Base-by-base conservation (phyloP, 148 eudicot genomes). In the Beta vulgaris region DNA sequence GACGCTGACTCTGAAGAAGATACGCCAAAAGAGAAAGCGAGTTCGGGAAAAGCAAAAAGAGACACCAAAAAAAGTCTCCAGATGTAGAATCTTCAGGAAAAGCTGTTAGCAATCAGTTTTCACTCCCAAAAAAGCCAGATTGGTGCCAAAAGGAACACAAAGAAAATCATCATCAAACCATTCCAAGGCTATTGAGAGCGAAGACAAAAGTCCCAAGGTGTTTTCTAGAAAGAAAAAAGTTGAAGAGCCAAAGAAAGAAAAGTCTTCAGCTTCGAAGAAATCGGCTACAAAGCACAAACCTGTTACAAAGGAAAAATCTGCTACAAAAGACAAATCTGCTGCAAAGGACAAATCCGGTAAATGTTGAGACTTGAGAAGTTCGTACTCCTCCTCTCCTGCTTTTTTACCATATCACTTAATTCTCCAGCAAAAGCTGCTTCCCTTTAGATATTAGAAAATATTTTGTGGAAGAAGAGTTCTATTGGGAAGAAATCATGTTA, bases 151-250 rank as follows among this genome's bases (percentile, higher is more conserved):
- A 79, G 82, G 63, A 73, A 42, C 87, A 42, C 76, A 88, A 13
- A 72, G 72, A 39, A 92, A 87, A 72, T 81, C 92, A 69, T 78
- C 92, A 44, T 75, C 92, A 42, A 83, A 79, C 59, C 76, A 35
- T 67, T 76, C 89, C 37, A 87, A 87, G 85, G 84, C 60, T 64
- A 64, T 40, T 68, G 82, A 81, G 42, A 79, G 51, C n/a, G 61
- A 73, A 77, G 89, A 81, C 67, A 62, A 74, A 51, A 84, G 82
- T 79, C 89, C 92, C 46, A 95, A 90, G 84, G 88, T 86, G 34
- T 87, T 84, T 71, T 85, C 93, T n/a, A 85, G 87, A 85, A 94
- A 90, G 85, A 89, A 89, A 83, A 95, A 86, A 79, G 75, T 61
- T 34, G 91, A 85, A 67, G 91, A 85, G 73, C 77, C 76, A 3